These are phyloP conservation scores for Celoporthe dispersa DNA, from an alignment of 2,329 filamentous ascomycete genomes.

Conservation along the genomic window DNA sequence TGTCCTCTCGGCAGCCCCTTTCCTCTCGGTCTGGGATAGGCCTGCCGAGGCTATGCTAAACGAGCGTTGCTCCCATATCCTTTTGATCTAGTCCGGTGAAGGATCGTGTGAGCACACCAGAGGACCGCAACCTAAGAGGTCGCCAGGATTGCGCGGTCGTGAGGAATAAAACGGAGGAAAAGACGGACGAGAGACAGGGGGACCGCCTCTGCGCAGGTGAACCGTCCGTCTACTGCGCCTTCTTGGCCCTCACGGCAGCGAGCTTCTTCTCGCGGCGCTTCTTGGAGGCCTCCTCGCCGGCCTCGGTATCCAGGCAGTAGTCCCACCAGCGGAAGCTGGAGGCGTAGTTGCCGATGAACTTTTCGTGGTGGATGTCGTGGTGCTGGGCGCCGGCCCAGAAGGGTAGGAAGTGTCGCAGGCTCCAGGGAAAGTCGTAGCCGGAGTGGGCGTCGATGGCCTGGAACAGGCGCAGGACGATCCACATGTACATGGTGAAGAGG, in stretches of 20 bases:
- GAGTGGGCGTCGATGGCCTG: slow-evolving; percentile 98
- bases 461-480: slow-evolving; percentile 92
- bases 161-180: background rate
- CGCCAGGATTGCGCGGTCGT: background rate
- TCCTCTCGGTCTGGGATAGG: background rate
- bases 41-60: background rate
- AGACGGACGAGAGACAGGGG: background rate
- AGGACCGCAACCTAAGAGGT: background rate
- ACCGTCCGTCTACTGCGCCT: slow-evolving; percentile 62
- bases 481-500: slow-evolving; percentile 96
- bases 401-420: slow-evolving; percentile 89
- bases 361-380: slow-evolving; percentile 97
- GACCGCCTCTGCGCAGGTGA: background rate
- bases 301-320: slow-evolving; percentile 90
- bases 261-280: slow-evolving; percentile 79
- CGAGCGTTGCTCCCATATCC: background rate
- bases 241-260: slow-evolving; percentile 66
- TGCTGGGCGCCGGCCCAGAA: slow-evolving; percentile 98
- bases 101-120: background rate
- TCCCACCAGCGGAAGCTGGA: slow-evolving; percentile 99
- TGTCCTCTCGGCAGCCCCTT: background rate
- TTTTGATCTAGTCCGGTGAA: background rate
- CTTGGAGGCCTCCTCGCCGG: slow-evolving; percentile 84
- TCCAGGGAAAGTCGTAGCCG: slow-evolving; percentile 98
- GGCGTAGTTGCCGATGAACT: slow-evolving; percentile 97